These are phyloP conservation scores for Pholiota adiposa DNA, from an alignment of 1,284 basidiomycete species.

Conservation along the genomic window DNA sequence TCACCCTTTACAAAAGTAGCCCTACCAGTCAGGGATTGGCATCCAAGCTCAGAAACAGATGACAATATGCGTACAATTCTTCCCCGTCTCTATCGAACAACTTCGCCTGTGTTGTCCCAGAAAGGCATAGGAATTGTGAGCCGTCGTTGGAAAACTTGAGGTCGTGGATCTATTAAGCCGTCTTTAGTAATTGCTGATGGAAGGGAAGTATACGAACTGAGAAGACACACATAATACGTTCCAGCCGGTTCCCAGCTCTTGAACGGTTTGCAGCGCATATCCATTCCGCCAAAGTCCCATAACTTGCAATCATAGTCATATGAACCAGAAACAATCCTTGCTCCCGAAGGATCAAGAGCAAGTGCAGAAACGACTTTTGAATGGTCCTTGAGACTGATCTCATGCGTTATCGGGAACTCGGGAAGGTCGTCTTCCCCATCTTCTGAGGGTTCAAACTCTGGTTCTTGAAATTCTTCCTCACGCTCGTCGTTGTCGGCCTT, in stretches of 20 bases:
- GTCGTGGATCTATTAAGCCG: conserved; percentile 75
- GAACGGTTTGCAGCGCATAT: conserved; percentile 87
- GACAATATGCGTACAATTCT: conserved; percentile 69
- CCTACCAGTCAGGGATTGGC: conserved; percentile 61
- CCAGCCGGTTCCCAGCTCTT: conserved; percentile 94
- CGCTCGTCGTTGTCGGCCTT: conserved; percentile 35
- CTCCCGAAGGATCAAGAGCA: conserved; percentile 91
- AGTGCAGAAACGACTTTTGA: conserved; percentile 94
- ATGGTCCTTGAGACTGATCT: conserved; percentile 91
- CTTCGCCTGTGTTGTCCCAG: conserved; percentile 87
- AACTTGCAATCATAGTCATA: conserved; percentile 98
- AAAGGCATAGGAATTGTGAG: conserved; percentile 83
- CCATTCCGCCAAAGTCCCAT: conserved; percentile 99
- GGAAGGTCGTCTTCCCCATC: conserved; percentile 53
- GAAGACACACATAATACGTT: conserved; percentile 81
- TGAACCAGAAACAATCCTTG: conserved; percentile 88
- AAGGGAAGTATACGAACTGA: conserved; percentile 15
- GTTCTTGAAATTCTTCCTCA: conserved; percentile 49
- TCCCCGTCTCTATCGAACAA: conserved; percentile 91
- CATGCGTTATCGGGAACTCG: conserved; percentile 84
- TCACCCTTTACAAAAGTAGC: conserved; percentile 94
- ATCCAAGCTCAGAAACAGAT: conserved; percentile 32
- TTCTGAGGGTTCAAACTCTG: conserved; percentile 66
- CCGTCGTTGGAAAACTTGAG: conserved; percentile 88
- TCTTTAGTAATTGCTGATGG: conserved; percentile 14